phyloP scores from a whole-genome alignment of 2,329 filamentous ascomycete genomes.

The Drechslerella coelobrocha region DNA sequence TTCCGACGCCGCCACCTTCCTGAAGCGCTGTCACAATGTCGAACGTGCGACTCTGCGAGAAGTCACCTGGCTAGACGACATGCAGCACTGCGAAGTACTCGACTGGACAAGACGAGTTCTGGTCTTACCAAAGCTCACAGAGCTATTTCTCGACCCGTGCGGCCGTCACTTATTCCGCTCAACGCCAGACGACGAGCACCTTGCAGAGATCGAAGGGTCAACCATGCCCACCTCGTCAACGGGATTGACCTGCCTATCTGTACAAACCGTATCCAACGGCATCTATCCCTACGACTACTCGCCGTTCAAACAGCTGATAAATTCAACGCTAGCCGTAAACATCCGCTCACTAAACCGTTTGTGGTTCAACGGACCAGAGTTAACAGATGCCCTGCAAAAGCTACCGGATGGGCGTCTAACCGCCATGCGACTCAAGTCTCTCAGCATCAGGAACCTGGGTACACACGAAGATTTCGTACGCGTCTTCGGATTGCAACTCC shows the following conservation, averaged over 20 bases:
- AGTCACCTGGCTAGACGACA: background rate
- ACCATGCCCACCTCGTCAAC: background rate
- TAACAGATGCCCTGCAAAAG: background rate
- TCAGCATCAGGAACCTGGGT: slow-evolving; percentile 18
- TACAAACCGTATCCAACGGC: slow-evolving; percentile 14
- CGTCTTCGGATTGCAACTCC: slow-evolving; percentile 21
- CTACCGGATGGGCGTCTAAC: slow-evolving; percentile 18
- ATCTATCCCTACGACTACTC: slow-evolving; percentile 7
- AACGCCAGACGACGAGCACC: slow-evolving; percentile 26
- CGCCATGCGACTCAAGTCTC: slow-evolving; percentile 22
- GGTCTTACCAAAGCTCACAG: slow-evolving; percentile 4
- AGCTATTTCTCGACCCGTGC: slow-evolving; percentile 25
- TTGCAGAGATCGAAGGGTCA: slow-evolving; percentile 2
- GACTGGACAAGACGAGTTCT: slow-evolving; percentile 11
- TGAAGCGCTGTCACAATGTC: slow-evolving; percentile 13
- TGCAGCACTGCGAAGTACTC: background rate
- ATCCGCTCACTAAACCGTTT: slow-evolving; percentile 15
- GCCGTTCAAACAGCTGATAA: slow-evolving; percentile 3
- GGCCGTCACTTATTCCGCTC: slow-evolving; percentile 5
- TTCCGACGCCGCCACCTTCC: background rate
- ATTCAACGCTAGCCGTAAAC: background rate
- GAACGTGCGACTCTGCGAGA: slow-evolving; percentile 3
- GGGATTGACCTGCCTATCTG: slow-evolving; percentile 21
- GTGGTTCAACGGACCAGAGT: slow-evolving; percentile 31
- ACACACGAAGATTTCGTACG: slow-evolving; percentile 7